Evolutionary conservation across 768 basidiomycete species (phyloP).

Genomic region (Lactarius psammicola): DNA sequence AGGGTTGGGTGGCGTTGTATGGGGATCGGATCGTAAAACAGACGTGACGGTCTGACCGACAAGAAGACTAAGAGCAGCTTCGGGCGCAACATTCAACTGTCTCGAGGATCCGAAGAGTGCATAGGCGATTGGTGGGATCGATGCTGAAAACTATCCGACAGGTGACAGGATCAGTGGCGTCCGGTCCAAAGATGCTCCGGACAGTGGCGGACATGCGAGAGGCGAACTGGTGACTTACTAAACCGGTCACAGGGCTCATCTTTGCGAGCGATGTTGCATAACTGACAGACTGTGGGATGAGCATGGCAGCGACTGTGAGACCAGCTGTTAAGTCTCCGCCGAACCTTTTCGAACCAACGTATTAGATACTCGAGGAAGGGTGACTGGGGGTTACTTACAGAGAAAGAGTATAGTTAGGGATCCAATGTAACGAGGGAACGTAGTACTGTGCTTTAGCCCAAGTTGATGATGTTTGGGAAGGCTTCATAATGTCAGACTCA

Average conservation of each 20-base stretch:
- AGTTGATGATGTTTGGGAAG: constrained; percentile 5
- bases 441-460: constrained; percentile 66
- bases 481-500: constrained; percentile 12
- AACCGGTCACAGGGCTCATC: constrained; percentile 78
- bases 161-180: not conserved
- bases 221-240: constrained; percentile 49
- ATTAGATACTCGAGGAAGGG: constrained; percentile 15
- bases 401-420: constrained; percentile 69
- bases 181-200: not conserved
- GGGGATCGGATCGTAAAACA: constrained; percentile 43
- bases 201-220: too few relatives aligned
- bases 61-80: constrained; percentile 83
- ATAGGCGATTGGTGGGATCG: constrained; percentile 86
- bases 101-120: constrained; percentile 85
- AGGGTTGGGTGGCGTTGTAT: constrained; percentile 37
- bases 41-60: constrained; percentile 85
- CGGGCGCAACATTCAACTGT: constrained; percentile 82
- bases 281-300: constrained; percentile 86
- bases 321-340: constrained; percentile 81
- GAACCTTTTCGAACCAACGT: constrained; percentile 47
- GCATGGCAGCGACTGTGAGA: constrained; percentile 78
- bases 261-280: constrained; percentile 88
- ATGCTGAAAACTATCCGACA: constrained; percentile 69
- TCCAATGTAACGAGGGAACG: constrained; percentile 74
- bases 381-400: constrained; percentile 46